Evolutionary conservation across 192 early-diverging fungal genomes (phyloP), one percentile per base, ranked within the genome.

Genomic region (Coemansia sp.): DNA sequence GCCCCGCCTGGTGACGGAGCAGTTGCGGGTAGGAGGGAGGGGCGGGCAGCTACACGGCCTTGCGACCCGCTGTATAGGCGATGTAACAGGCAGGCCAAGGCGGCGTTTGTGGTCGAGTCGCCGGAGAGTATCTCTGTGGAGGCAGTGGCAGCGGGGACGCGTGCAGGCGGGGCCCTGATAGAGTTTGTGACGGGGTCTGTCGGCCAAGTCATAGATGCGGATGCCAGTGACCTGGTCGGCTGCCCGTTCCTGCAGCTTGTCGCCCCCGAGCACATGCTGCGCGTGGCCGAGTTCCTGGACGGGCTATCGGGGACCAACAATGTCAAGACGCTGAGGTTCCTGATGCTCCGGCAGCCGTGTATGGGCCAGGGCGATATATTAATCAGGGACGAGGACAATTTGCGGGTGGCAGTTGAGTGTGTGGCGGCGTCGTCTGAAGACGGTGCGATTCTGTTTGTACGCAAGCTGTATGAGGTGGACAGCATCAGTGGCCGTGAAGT

Each of bases 221-320:
- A 54, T 8, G 14, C 52, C 1, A 27, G 31, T 14, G 60, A 63
- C 5, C 3, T 63, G n/a, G 46, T 50, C 45, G 47, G 52, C 11
- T 8, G 43, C 18, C 46, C 41, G 10, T 49, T 63, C 7, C 38
- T 63, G n/a, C 1, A 25, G 28, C 37, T 63, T 22, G 47, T 63
- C 4, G 51, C 44, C 3, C 38, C 52, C 1, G 41, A 45, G 9
- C 52, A 63, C n/a, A 38, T 63, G 8, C 31, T 44, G 3, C 12
- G 30, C 4, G 47, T 51, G 0, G 32, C 31, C 3, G 13, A 23
- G 50, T 61, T 48, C 33, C 26, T 61, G 12, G 44, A 60, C 1
- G 7, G 36, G 3, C 22, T 44, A 3, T 8, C 26, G 0, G 27
- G n/a, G 0, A 14, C 42, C 0, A 44, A 8, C 2, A 16, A 44